These are phyloP conservation scores for Postia placenta DNA, from an alignment of 768 basidiomycete species.

Conservation along the genomic window DNA sequence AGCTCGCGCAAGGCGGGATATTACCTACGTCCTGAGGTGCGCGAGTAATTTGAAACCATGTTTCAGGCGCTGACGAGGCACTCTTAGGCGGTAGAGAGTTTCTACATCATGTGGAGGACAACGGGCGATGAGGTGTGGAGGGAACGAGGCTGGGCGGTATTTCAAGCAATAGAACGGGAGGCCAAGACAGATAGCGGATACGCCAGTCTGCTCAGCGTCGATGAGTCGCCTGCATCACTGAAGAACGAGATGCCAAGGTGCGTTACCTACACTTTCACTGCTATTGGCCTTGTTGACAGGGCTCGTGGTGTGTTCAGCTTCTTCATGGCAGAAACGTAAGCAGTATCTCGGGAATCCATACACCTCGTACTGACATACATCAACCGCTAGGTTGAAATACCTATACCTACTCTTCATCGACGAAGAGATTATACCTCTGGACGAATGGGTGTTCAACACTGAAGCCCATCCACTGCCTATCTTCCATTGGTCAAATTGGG, in stretches of 20 bases:
- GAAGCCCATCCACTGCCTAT: slow-evolving; percentile 72
- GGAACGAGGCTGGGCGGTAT: slow-evolving; percentile 66
- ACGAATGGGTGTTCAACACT: slow-evolving; percentile 41
- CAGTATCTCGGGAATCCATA: neutral
- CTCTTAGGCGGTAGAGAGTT: slow-evolving; percentile 71
- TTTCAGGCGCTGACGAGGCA: slow-evolving; percentile 45
- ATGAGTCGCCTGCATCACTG: slow-evolving; percentile 31
- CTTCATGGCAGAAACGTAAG: slow-evolving; percentile 48
- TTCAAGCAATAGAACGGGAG: slow-evolving; percentile 58
- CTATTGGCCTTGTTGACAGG: neutral
- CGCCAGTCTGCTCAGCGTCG: slow-evolving; percentile 48
- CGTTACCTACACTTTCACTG: neutral
- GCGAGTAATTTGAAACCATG: slow-evolving; percentile 43
- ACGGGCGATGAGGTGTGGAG: slow-evolving; percentile 70
- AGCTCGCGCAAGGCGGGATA: slow-evolving; percentile 38
- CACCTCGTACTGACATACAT: neutral
- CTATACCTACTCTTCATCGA: slow-evolving; percentile 62
- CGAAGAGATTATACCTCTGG: slow-evolving; percentile 47
- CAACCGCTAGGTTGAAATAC: slow-evolving; percentile 52
- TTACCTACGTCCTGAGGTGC: slow-evolving; percentile 67
- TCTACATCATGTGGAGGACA: slow-evolving; percentile 66
- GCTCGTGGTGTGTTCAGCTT: slow-evolving; percentile 31
- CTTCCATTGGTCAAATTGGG: slow-evolving; percentile 51
- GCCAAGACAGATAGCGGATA: slow-evolving; percentile 58
- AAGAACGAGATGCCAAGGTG: slow-evolving; percentile 69